Percentiles rank a stretch among this genome's conserved stretches.
phyloP scores from a whole-genome alignment of 208 protist species.

The Wallacemonas sp. region DNA sequence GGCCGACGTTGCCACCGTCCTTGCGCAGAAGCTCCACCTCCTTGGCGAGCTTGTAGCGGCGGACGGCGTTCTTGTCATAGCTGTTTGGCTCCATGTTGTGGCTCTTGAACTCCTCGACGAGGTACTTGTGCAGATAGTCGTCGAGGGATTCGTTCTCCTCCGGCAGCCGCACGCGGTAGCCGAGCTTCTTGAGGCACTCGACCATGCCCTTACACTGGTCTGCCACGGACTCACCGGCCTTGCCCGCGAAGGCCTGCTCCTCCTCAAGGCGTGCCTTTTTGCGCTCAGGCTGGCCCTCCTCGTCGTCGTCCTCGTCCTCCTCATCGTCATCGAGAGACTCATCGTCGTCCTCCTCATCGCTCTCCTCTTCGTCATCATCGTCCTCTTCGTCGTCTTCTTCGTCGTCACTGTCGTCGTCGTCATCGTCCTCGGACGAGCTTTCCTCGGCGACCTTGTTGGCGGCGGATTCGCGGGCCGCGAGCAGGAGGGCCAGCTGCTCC shows the following conservation, averaged over 20 bases:
- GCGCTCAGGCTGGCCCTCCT: constrained; percentile 23
- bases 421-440: constrained; percentile 25
- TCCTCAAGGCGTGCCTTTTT: constrained; percentile 54
- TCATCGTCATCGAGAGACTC: constrained; percentile 18
- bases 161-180: constrained; percentile 57
- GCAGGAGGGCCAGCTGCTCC: constrained; percentile 43
- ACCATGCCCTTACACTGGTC: constrained; percentile 76
- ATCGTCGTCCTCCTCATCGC: constrained; percentile 17
- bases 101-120: constrained; percentile 70
- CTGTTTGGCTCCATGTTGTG: constrained; percentile 67
- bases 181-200: constrained; percentile 64
- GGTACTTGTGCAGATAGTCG: constrained; percentile 59
- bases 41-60: constrained; percentile 59
- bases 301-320: constrained; percentile 22
- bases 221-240: constrained; percentile 26
- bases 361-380: constrained; percentile 27
- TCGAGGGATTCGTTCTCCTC: constrained; percentile 52
- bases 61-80: constrained; percentile 60
- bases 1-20: constrained; percentile 63
- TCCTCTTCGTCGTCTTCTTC: constrained; percentile 47
- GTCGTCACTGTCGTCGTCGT: constrained; percentile 34
- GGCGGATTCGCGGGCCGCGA: constrained; percentile 20
- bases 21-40: constrained; percentile 81
- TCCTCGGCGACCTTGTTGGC: constrained; percentile 27
- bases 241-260: constrained; percentile 11